Conservation (phyloP, 2,329 filamentous ascomycete species). For the Coniosporium tulheliwenetii region DNA sequence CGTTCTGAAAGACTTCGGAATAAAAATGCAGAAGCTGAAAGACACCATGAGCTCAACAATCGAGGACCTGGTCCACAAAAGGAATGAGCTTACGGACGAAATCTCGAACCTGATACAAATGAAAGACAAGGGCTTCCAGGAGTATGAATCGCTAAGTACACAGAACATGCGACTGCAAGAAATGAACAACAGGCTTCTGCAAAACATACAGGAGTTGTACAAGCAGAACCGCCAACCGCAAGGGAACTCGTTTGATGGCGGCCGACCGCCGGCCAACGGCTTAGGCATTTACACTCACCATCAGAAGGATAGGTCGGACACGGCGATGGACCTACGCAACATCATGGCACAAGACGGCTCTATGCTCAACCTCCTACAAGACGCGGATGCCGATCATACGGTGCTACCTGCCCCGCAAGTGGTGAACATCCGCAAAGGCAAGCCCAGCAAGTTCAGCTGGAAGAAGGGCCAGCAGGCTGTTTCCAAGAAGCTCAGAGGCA, state of each 20-base stretch:
- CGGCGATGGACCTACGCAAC: conserved; percentile 32
- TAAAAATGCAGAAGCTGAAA: conserved; percentile 53
- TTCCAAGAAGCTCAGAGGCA: conserved; percentile 86
- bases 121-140: conserved; percentile 83
- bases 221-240: conserved; percentile 48
- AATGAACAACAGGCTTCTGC: conserved; percentile 88
- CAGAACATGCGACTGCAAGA: conserved; percentile 92
- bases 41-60: conserved; percentile 62
- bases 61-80: conserved; percentile 78
- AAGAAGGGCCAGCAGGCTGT: conserved; percentile 92
- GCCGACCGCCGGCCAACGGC: conserved; percentile 33
- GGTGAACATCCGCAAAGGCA: conserved; percentile 85
- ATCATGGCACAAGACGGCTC: conserved; percentile 13
- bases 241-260: conserved; percentile 29
- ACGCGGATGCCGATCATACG: conserved; percentile 50
- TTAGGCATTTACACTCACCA: conserved; percentile 46
- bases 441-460: conserved; percentile 96
- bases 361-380: conserved; percentile 25
- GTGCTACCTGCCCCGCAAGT: conserved; percentile 69
- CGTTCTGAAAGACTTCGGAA: conserved; percentile 46
- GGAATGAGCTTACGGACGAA: conserved; percentile 72
- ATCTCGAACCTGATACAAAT: conserved; percentile 67
- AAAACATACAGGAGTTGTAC: conserved; percentile 86
- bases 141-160: conserved; percentile 86
- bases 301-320: conserved; percentile 32